A percentile compares a stretch with the other conserved stretches of the same genome.
phyloP scores from a whole-genome alignment of 78 protist genomes.

The Dictyostelium purpureum region DNA sequence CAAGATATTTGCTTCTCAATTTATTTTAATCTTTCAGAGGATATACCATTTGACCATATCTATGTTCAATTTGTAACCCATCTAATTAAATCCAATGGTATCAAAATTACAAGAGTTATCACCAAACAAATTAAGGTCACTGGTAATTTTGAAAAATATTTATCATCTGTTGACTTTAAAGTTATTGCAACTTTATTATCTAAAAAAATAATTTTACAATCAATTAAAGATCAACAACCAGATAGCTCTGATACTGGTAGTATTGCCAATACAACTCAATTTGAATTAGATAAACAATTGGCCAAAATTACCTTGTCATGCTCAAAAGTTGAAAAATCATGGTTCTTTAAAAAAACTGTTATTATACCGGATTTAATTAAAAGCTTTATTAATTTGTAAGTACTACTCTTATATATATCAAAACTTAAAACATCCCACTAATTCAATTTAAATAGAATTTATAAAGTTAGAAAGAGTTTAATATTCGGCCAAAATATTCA shows the following conservation, averaged over 20 bases:
- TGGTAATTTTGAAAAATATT: conserved; percentile 31
- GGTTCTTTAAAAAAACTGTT: conserved; percentile 54
- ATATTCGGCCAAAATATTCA: conserved; percentile 48
- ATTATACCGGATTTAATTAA: conserved; percentile 32
- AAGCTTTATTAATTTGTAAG: conserved; percentile 36
- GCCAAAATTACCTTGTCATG: not conserved
- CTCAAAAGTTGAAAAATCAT: conserved; percentile 21
- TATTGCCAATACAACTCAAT: not conserved
- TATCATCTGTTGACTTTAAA: conserved; percentile 25
- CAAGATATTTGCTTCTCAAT: conserved; percentile 39
- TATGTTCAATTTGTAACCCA: conserved; percentile 43
- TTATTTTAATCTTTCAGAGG: conserved; percentile 4
- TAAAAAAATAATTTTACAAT: conserved; percentile 6
- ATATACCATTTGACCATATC: conserved; percentile 41
- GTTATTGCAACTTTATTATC: not conserved
- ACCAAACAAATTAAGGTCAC: conserved; percentile 44
- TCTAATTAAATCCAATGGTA: not conserved
- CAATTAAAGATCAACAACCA: not conserved
- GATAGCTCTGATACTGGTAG: not conserved
- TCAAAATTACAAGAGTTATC: conserved; percentile 35
- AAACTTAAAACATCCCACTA: not conserved
- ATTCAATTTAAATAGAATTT: not conserved
- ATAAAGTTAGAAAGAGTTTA: conserved; percentile 11
- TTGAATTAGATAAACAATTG: conserved; percentile 38
- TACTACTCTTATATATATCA: too few relatives aligned